phyloP scores from a whole-genome alignment of 208 protist genomes.

The Crithidia thermophila region DNA sequence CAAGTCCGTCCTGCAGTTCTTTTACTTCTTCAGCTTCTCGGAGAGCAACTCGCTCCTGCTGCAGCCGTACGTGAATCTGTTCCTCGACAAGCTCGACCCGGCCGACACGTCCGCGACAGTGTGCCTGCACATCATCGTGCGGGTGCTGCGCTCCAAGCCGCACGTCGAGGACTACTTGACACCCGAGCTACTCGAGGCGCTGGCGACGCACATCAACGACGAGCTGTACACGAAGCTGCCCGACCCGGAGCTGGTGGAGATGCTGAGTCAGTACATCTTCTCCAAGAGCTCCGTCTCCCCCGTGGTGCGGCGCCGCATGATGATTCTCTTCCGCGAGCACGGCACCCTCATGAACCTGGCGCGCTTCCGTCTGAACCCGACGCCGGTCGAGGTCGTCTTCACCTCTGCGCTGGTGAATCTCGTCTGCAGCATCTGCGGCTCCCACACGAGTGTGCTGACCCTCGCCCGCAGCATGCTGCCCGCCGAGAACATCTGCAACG shows the following conservation, averaged over 20 bases:
- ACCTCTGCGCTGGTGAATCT: conserved; percentile 68
- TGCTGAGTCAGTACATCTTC: conserved; percentile 65
- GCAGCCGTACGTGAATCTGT: conserved; percentile 43
- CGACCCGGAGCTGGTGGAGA: conserved; percentile 60
- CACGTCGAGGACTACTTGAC: conserved; percentile 68
- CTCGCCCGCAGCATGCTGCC: conserved; percentile 64
- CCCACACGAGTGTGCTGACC: conserved; percentile 52
- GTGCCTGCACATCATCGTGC: conserved; percentile 65
- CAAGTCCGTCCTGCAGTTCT: conserved; percentile 67
- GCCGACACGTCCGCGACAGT: conserved; percentile 29
- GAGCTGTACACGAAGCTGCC: conserved; percentile 51
- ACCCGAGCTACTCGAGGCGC: conserved; percentile 43
- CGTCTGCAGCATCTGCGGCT: conserved; percentile 71
- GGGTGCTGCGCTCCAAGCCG: conserved; percentile 53
- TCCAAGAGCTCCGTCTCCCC: conserved; percentile 44
- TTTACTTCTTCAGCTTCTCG: conserved; percentile 73
- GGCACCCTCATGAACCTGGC: conserved; percentile 50
- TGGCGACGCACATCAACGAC: conserved; percentile 43
- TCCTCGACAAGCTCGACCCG: conserved; percentile 36
- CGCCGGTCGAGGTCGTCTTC: conserved; percentile 46
- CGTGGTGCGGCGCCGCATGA: conserved; percentile 64
- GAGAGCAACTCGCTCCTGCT: conserved; percentile 58
- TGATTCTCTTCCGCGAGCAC: conserved; percentile 64
- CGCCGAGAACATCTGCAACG: conserved; percentile 36
- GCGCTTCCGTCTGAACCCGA: conserved; percentile 26